Conservation (phyloP, 805 yeast species). For the Lachancea meyersii region DNA sequence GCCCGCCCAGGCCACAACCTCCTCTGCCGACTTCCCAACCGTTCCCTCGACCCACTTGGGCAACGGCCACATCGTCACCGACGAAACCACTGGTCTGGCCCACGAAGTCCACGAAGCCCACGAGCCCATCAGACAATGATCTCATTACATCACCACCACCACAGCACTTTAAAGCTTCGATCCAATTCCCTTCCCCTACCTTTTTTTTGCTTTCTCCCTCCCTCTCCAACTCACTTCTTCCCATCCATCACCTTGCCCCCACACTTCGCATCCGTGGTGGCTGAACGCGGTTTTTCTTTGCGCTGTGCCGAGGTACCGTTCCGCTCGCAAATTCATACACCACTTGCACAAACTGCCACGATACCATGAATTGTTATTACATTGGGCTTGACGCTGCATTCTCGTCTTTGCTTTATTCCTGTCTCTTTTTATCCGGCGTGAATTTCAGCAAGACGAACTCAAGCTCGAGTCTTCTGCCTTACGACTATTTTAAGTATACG, state of each 20-base stretch:
- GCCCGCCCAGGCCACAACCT: conserved; percentile 14
- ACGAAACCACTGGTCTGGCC: conserved; percentile 4
- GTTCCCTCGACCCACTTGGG: conserved; percentile 27
- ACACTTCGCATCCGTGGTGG: no score
- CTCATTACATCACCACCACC: no score
- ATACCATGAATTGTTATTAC: no score
- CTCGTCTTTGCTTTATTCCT: no score
- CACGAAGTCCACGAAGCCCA: background rate
- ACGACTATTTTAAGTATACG: background rate
- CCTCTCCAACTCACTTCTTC: no score
- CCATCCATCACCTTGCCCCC: no score
- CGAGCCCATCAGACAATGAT: conserved; percentile 1
- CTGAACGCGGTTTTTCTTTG: no score
- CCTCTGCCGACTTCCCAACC: conserved; percentile 36
- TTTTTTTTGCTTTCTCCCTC: background rate
- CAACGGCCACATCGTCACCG: conserved; percentile 5
- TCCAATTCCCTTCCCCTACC: background rate
- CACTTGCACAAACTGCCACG: no score
- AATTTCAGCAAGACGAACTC: background rate
- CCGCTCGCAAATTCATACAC: background rate
- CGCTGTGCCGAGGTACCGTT: no score
- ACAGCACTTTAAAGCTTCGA: background rate
- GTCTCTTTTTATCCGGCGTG: background rate
- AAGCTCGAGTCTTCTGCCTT: background rate
- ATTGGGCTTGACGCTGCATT: background rate